Base-by-base conservation (phyloP, 805 yeast species). In the Lachancea dasiensis region DNA sequence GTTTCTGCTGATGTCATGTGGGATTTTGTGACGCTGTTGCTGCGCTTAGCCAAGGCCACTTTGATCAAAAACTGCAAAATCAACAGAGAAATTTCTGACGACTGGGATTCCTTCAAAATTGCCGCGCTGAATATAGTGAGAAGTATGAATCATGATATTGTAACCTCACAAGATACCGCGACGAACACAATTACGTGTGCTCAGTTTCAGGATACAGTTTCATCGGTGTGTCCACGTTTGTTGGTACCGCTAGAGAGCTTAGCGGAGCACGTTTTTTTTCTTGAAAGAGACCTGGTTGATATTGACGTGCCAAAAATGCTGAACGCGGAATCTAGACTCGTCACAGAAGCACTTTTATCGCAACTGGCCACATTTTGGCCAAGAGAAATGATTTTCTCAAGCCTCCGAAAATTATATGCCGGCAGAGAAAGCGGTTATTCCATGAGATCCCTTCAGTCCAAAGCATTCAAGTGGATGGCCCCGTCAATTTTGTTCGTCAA, bases 381-480 rank as follows among this genome's bases (percentile, higher is more conserved):
- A 1, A 51, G 58, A 1, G 70, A 64, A 20, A 46, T 73, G 3
- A 61, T 75, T 0, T 64, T 63, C 16, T 62, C 72, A 3, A 69
- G 73, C 29, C 52, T 83, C 37, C 67, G 75, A 30, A 77, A 75
- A 48, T 68, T 89, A 8, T 89, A 80, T 50, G 67, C 71, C 6
- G 96, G 94, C 0, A 64, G 86, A 7, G 81, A 58, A 22, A 46
- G 50, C 34, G 97, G 97, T 2, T 90, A 84, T 56, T 85, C 95
- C 0, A 85, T 89, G 72, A 65, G 95, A 21, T 81, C 95, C 0
- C 72, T 90, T 41, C 95, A 89, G 60, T 73, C 81, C 39, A 85
- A 80, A 45, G 82, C 81, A 0, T 77, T 86, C 65, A 86, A 87
- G 50, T 90, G 97, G 95, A 78, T 75, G 48, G 92, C 95, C 0